Base-by-base conservation (phyloP, 2,329 filamentous ascomycete species). In the Emydomyces testavorans region DNA sequence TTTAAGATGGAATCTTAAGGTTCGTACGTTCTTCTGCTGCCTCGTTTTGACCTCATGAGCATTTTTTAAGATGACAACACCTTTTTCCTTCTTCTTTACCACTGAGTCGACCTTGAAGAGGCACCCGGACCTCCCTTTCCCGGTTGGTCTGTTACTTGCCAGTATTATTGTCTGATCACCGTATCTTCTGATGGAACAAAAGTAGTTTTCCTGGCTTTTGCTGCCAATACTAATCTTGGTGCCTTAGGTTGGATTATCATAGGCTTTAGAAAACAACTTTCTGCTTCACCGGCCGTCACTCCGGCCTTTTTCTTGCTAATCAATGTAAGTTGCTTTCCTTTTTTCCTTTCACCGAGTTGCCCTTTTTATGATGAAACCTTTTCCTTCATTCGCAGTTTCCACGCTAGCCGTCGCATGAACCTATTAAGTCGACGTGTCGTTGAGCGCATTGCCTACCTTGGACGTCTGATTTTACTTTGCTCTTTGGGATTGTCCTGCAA, bases 91-190 rank as follows among this genome's bases (percentile, higher is more conserved):
- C 77, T 79, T 79, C 75, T 72, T 73, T 69, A 70, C 38, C 38
- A 65, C 77, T 69, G 77, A 82, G 64, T 80, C 78, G 78, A 71
- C 77, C 77, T 71, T 81, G 78, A 80, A 74, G 76, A 79, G 73
- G 74, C 61, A 70, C 67, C 64, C 73, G 76, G 77, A 71, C 69
- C 67, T 70, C 71, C 72, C 71, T 66, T 78, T 75, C 73, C 75
- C 73, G 71, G 75, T 73, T 66, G 69, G 72, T 73, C 77, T 79
- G 78, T 75, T 80, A 81, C 78, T 82, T 78, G 78, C 78, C 78
- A 82, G 78, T 81, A 80, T 72, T 69, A 69, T 75, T 76, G 77
- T 79, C 78, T 81, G 78, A 82, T 69, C 49, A 50, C 18, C 28
- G 24, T 46, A n/a, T 8, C 15, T 2, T 21, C 2, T 16, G 16